Percentiles rank a stretch among this genome's conserved stretches.
These are phyloP conservation scores for Ambrosia artemisiifolia DNA, from an alignment of 129 eudicot genomes.

Conservation along the genomic window DNA sequence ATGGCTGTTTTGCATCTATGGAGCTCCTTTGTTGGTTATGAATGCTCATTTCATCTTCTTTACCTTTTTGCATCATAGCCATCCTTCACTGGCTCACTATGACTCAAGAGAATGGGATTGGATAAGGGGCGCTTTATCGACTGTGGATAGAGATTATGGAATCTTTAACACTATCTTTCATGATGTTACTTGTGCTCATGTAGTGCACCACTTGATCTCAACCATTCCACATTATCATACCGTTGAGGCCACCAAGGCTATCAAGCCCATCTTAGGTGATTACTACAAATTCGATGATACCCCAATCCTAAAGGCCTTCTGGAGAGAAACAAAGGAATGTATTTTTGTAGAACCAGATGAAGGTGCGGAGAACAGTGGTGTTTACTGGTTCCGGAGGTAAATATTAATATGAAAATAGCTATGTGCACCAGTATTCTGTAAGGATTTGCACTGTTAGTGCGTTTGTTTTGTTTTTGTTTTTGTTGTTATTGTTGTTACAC, in stretches of 20 bases:
- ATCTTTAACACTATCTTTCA: conserved; percentile 29
- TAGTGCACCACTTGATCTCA: conserved; percentile 35
- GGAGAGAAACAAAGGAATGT: conserved; percentile 30
- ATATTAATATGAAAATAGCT: neutral
- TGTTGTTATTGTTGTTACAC: neutral
- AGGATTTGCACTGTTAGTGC: neutral
- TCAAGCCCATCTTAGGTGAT: conserved; percentile 34
- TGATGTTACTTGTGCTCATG: conserved; percentile 28
- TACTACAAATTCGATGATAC: conserved; percentile 31
- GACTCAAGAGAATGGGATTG: conserved; percentile 41
- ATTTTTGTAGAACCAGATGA: conserved; percentile 32
- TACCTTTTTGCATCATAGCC: conserved; percentile 30
- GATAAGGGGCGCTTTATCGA: conserved; percentile 38
- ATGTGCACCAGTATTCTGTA: neutral
- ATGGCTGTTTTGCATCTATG: conserved; percentile 30
- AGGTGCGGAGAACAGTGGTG: conserved; percentile 29
- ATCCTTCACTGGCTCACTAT: conserved; percentile 33
- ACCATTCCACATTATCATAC: conserved; percentile 42
- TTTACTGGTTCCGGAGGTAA: conserved; percentile 34
- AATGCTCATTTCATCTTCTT: conserved; percentile 12
- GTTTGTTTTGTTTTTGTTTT: neutral
- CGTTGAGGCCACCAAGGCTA: conserved; percentile 29
- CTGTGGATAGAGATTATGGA: conserved; percentile 33
- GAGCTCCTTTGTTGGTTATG: conserved; percentile 20
- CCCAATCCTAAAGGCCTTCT: conserved; percentile 23